Base-by-base conservation (phyloP, 495 filamentous ascomycete species). In the Margaritispora aquatica region DNA sequence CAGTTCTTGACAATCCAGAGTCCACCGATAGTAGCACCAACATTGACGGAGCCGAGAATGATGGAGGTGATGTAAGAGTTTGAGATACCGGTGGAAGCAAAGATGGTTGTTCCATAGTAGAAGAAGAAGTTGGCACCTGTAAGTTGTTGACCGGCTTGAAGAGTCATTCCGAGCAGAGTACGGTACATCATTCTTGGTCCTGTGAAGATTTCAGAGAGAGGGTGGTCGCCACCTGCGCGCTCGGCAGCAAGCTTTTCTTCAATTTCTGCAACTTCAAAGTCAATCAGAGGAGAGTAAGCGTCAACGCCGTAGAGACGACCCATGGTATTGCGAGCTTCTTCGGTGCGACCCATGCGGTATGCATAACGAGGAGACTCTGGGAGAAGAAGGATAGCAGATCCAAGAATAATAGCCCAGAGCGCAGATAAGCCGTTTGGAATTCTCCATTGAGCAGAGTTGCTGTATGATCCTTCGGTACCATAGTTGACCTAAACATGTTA, bases 391-490 rank as follows among this genome's bases (percentile, higher is more conserved):
- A 88, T 86, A 26, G 87, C 87, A 29, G 79, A 63, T 53, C 83
- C 86, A 31, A 95, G 84, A 60, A 91, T 79, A 47, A 88, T 69
- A 22, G 89, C 85, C 81, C 86, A 92, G 59, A 88, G 78, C 62
- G 90, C 88, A 17, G 87, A 83, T 38, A 95, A 75, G 27, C 87
- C 90, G 80, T 88, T 92, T 59, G 89, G 84, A 58, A 96, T 88
- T 55, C 87, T 78, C 88, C 90, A 95, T 27, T 63, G 58, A 27
- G 78, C 80, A 38, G 83, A 82, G 54, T 66, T 73, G 44, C 1
- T 2, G 50, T 31, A 57, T 0, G 29, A n/a, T 8, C 72, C 72
- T 24, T 81, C 64, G 23, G 89, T 92, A 36, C 88, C 89, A 69
- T 77, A 94, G 72, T 94, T 92, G 78, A 93, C 79, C 71, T 66